Evolutionary conservation across 257 asterid species (phyloP).

Genomic region (Verbascum thapsus): DNA sequence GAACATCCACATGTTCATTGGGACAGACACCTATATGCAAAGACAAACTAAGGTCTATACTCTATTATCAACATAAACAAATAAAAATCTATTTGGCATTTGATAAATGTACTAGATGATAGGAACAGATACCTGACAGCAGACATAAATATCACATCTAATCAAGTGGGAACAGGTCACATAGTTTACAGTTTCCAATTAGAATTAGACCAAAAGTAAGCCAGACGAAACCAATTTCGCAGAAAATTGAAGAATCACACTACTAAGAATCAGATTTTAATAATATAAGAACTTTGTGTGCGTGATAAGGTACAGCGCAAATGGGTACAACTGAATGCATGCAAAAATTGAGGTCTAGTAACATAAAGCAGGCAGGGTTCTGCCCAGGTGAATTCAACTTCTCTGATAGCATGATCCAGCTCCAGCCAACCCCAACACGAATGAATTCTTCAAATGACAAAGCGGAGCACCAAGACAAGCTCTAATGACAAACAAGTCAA

Average conservation of each 20-base stretch:
- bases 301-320: background rate
- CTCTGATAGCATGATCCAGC: slow-evolving; percentile 22
- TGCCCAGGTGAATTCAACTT: slow-evolving; percentile 12
- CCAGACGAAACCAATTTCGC: background rate
- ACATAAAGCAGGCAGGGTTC: background rate
- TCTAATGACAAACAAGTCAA: slow-evolving; percentile 11
- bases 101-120: background rate
- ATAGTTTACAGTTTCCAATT: background rate
- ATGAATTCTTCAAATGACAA: background rate
- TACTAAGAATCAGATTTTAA: background rate
- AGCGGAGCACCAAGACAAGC: slow-evolving; percentile 19
- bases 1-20: background rate
- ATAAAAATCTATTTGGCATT: slow-evolving; percentile 7
- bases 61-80: background rate
- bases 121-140: background rate
- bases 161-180: slow-evolving; percentile 2
- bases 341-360: slow-evolving; percentile 1
- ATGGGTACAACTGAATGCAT: background rate
- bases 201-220: background rate
- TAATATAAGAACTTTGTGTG: background rate
- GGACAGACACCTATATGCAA: background rate
- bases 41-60: background rate
- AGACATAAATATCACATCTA: slow-evolving; percentile 20
- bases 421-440: slow-evolving; percentile 20
- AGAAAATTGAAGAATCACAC: slow-evolving; percentile 8